A percentile compares a stretch with the other conserved stretches of the same genome.
phyloP scores from a whole-genome alignment of 805 yeast species.

The Myxozyma geophila region DNA sequence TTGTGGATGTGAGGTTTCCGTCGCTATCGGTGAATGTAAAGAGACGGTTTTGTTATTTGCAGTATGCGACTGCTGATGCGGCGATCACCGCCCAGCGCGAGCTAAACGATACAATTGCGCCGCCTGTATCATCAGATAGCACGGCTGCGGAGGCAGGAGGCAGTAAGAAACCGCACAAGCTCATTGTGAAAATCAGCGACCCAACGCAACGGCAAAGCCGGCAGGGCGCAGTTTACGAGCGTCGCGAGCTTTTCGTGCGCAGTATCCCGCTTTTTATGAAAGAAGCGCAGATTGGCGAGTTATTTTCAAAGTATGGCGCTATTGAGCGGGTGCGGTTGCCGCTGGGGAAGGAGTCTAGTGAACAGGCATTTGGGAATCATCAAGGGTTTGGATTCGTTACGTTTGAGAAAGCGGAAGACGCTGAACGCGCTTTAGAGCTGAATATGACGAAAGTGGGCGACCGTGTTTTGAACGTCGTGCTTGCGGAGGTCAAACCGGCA shows the following conservation, averaged over 20 bases:
- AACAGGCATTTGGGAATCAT: slow-evolving; percentile 45
- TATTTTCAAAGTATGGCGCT: slow-evolving; percentile 57
- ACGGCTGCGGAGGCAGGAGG: not conserved
- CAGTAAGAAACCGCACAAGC: slow-evolving; percentile 41
- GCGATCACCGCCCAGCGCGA: slow-evolving; percentile 52
- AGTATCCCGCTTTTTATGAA: slow-evolving; percentile 56
- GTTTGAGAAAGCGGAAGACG: slow-evolving; percentile 52
- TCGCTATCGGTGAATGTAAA: slow-evolving; percentile 58
- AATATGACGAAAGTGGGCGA: slow-evolving; percentile 53
- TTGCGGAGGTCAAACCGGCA: slow-evolving; percentile 45
- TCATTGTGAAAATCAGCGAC: slow-evolving; percentile 66
- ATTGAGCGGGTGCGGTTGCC: slow-evolving; percentile 57
- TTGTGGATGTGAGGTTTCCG: slow-evolving; percentile 65
- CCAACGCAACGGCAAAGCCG: slow-evolving; percentile 53
- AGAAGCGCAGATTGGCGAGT: slow-evolving; percentile 47
- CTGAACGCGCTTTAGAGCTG: slow-evolving; percentile 53
- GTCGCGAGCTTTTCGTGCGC: slow-evolving; percentile 61
- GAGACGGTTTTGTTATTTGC: slow-evolving; percentile 77
- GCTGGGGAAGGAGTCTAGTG: slow-evolving; percentile 8
- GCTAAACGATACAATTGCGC: slow-evolving; percentile 47
- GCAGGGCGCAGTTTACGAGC: slow-evolving; percentile 55
- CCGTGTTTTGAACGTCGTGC: slow-evolving; percentile 54
- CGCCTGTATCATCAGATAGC: not conserved
- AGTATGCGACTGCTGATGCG: slow-evolving; percentile 51
- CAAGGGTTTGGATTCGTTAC: slow-evolving; percentile 72